Evolutionary conservation across 208 protist species (phyloP).

Genomic region (Zelonia costaricensis): DNA sequence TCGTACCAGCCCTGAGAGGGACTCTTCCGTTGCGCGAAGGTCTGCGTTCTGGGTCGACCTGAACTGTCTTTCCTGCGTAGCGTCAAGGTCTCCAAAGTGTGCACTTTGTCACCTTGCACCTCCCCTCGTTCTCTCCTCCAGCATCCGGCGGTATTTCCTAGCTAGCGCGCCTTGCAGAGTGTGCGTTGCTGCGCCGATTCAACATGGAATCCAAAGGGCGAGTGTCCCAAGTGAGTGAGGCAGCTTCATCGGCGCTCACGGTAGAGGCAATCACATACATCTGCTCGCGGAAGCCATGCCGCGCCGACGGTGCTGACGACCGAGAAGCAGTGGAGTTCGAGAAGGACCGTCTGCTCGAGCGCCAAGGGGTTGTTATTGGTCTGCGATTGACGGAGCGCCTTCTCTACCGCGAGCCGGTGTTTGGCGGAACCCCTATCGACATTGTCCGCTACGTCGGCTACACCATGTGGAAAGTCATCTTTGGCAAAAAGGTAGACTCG

Average conservation of each 20-base stretch:
- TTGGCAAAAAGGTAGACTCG: slow-evolving; percentile 75
- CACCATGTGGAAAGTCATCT: slow-evolving; percentile 67
- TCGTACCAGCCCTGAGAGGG: no score
- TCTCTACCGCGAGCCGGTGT: slow-evolving; percentile 65
- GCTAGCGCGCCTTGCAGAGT: no score
- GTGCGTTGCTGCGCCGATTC: no score
- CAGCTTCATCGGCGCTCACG: slow-evolving; percentile 46
- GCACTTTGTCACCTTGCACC: no score
- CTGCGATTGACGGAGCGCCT: slow-evolving; percentile 71
- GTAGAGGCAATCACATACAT: slow-evolving; percentile 53
- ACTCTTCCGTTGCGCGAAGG: no score
- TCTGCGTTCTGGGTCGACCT: no score
- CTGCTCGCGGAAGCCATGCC: slow-evolving; percentile 9
- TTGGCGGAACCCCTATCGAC: slow-evolving; percentile 56
- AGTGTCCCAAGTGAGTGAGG: slow-evolving; percentile 44
- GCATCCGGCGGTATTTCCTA: no score
- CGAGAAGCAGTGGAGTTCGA: slow-evolving; percentile 22
- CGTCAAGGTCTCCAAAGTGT: no score
- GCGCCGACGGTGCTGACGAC: slow-evolving; percentile 16
- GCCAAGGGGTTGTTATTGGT: slow-evolving; percentile 64
- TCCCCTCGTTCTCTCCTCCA: no score
- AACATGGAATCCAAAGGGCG: slow-evolving; percentile 15
- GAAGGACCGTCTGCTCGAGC: slow-evolving; percentile 41
- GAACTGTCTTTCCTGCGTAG: no score
- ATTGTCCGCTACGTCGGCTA: slow-evolving; percentile 70